Evolutionary conservation across 1,284 basidiomycete genomes (phyloP).

Genomic region (Agroathelia rolfsii): DNA sequence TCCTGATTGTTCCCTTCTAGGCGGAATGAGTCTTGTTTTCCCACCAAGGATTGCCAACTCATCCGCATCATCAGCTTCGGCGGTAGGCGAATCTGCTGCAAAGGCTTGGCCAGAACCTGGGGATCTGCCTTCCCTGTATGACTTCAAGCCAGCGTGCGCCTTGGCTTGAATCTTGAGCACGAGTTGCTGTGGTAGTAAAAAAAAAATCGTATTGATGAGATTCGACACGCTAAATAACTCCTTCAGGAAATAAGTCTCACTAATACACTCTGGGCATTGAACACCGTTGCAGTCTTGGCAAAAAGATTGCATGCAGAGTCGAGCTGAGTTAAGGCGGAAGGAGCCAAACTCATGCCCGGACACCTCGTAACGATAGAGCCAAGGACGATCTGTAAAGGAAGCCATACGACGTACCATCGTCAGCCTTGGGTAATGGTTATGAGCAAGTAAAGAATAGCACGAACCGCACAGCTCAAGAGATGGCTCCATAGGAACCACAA

Average conservation of each 20-base stretch:
- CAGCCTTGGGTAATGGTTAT: too few species aligned
- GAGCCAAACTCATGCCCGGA: conserved; percentile 71
- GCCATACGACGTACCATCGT: too few species aligned
- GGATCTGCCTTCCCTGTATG: conserved; percentile 48
- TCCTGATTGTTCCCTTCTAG: conserved; percentile 46
- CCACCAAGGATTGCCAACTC: conserved; percentile 65
- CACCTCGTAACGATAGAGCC: conserved; percentile 76
- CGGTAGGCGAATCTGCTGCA: conserved; percentile 35
- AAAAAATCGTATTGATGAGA: background rate
- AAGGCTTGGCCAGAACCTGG: conserved; percentile 33
- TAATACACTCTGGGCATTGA: conserved; percentile 59
- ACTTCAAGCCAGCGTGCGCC: conserved; percentile 54
- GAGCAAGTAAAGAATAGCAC: conserved; percentile 5
- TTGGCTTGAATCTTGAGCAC: conserved; percentile 53
- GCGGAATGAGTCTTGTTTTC: conserved; percentile 56
- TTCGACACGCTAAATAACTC: too few species aligned
- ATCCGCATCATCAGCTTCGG: conserved; percentile 50
- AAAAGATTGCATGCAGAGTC: conserved; percentile 73
- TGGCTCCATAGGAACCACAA: conserved; percentile 80
- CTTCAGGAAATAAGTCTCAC: too few species aligned
- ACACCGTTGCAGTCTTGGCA: conserved; percentile 56
- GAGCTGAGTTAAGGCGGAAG: conserved; percentile 65
- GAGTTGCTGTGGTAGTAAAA: conserved; percentile 24
- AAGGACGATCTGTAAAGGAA: conserved; percentile 47
- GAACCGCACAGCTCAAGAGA: conserved; percentile 70